Conservation (phyloP, 768 basidiomycete species). For the Macrocybe gigantea region DNA sequence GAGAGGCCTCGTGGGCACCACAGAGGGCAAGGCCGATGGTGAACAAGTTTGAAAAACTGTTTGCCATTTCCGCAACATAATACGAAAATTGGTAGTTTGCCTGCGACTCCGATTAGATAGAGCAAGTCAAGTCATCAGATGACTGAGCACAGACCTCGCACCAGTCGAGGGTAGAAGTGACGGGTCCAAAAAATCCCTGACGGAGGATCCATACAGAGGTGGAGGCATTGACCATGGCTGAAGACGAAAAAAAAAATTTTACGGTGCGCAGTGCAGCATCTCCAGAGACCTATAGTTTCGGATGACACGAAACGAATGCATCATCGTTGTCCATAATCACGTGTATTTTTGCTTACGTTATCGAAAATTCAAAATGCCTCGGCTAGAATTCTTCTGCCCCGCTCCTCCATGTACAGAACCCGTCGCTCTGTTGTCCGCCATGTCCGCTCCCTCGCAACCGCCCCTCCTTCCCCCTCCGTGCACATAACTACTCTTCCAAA, state of each 20-base stretch:
- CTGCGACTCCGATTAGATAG: constrained; percentile 25
- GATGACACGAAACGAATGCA: neutral
- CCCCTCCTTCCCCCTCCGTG: constrained; percentile 25
- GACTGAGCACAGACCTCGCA: constrained; percentile 48
- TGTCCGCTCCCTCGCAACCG: constrained; percentile 10
- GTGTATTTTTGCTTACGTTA: no score
- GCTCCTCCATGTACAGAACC: constrained; percentile 6
- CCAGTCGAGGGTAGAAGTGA: constrained; percentile 71
- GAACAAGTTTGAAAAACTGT: constrained; percentile 67
- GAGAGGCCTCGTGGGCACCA: constrained; percentile 31
- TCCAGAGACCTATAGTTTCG: neutral
- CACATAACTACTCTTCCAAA: constrained; percentile 86
- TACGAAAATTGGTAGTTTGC: constrained; percentile 74
- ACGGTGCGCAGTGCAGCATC: neutral
- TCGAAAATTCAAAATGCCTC: no score
- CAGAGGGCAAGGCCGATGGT: constrained; percentile 48
- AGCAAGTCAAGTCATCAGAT: neutral
- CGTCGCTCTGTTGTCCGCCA: constrained; percentile 13
- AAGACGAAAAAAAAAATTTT: neutral
- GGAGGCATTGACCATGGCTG: constrained; percentile 29
- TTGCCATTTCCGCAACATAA: constrained; percentile 75
- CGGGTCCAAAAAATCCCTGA: constrained; percentile 52
- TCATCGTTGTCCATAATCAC: neutral
- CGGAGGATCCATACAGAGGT: constrained; percentile 26
- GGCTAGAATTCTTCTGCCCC: no score